phyloP scores from a whole-genome alignment of 345 rosid species.

The Bruguiera gymnorhiza region DNA sequence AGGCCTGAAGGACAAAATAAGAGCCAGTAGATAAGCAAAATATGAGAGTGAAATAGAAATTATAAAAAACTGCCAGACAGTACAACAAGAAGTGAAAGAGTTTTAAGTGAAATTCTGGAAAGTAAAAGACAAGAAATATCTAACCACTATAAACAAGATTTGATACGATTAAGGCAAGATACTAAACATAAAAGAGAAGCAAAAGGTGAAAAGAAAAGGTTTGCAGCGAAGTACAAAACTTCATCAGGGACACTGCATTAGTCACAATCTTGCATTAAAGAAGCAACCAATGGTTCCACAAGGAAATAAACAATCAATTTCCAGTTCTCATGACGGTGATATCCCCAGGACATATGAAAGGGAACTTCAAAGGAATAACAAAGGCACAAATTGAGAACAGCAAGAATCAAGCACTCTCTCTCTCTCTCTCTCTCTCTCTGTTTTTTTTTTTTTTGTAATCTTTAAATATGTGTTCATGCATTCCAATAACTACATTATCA shows the following conservation, averaged over 20 bases:
- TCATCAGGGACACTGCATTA: background rate
- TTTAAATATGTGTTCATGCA: too few relatives aligned
- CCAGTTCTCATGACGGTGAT: too few relatives aligned
- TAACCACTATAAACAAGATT: background rate
- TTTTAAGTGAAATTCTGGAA: background rate
- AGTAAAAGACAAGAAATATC: background rate
- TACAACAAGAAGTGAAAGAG: background rate
- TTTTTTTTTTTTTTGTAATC: too few relatives aligned
- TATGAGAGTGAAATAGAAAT: background rate
- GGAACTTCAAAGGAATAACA: too few relatives aligned
- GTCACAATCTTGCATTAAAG: background rate
- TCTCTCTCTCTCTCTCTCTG: too few relatives aligned
- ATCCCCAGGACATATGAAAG: too few relatives aligned
- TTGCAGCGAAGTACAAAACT: background rate
- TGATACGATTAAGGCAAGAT: background rate
- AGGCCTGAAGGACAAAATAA: constrained; percentile 43
- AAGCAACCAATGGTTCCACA: background rate
- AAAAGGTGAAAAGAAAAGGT: background rate
- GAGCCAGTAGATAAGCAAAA: background rate
- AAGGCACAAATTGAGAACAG: too few relatives aligned
- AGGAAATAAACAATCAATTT: background rate
- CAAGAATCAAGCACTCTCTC: too few relatives aligned
- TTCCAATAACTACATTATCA: too few relatives aligned
- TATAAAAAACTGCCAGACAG: background rate
- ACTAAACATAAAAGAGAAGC: background rate